These are phyloP conservation scores for Geum urbanum DNA, from an alignment of 306 rosid genomes.

Conservation along the genomic window DNA sequence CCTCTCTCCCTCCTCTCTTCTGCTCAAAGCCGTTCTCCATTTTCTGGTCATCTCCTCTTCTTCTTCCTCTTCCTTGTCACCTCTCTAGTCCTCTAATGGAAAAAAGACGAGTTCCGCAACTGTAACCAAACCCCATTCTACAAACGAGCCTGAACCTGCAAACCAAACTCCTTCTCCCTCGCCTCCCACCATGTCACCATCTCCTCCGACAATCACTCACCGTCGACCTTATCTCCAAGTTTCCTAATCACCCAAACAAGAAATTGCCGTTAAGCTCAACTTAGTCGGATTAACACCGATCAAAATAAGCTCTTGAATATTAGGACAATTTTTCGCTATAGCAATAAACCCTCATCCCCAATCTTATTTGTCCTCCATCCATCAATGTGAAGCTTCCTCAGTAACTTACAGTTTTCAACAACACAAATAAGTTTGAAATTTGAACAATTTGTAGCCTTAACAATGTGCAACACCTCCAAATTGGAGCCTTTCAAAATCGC, in stretches of 20 bases:
- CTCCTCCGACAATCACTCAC: conserved; percentile 65
- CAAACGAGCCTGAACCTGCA: conserved; percentile 74
- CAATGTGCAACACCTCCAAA: no score
- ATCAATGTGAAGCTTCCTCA: no score
- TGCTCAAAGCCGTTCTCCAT: no score
- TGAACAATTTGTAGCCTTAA: no score
- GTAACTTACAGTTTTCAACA: no score
- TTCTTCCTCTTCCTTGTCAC: conserved; percentile 36
- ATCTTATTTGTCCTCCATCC: conserved; percentile 62
- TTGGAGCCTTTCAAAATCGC: conserved; percentile 49
- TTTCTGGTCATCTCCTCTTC: no score
- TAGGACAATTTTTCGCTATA: conserved; percentile 50
- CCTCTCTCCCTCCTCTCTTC: no score
- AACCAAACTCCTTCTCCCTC: conserved; percentile 53
- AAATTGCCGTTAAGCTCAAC: conserved; percentile 44
- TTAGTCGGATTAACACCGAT: conserved; percentile 65
- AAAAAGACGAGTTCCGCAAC: conserved; percentile 80
- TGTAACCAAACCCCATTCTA: conserved; percentile 93
- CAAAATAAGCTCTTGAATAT: conserved; percentile 72
- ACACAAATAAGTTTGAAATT: no score
- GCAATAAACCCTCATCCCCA: conserved; percentile 68
- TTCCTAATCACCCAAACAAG: conserved; percentile 26
- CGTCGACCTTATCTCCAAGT: conserved; percentile 53
- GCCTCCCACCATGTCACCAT: conserved; percentile 48
- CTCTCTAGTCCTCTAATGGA: conserved; percentile 64